Evolutionary conservation across 2,329 filamentous ascomycete genomes (phyloP).

Genomic region (Aspergillus proliferans): DNA sequence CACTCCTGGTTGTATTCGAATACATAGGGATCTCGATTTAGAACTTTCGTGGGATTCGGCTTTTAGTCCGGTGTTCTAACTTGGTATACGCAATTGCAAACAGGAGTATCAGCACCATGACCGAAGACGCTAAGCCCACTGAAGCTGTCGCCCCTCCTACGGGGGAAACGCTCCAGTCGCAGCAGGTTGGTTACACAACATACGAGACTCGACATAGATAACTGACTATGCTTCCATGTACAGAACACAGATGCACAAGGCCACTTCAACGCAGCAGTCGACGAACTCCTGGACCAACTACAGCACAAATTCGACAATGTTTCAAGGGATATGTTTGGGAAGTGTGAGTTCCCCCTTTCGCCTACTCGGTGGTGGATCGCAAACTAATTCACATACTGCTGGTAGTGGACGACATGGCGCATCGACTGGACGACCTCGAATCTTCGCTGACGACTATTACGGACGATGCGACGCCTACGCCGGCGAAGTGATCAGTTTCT

Average conservation of each 20-base stretch:
- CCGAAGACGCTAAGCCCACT: conserved; percentile 12
- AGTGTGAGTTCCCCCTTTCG: conserved; percentile 54
- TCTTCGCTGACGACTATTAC: conserved; percentile 58
- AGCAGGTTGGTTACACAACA: conserved; percentile 12
- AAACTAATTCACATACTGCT: background rate
- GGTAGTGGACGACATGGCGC: conserved; percentile 89
- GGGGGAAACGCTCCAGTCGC: conserved; percentile 17
- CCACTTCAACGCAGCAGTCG: conserved; percentile 66
- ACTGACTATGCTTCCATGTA: background rate
- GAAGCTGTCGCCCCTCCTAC: conserved; percentile 1
- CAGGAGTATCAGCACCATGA: conserved; percentile 11
- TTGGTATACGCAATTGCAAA: too few species aligned
- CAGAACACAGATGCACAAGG: conserved; percentile 39
- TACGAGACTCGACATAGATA: background rate
- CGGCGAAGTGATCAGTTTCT: conserved; percentile 9
- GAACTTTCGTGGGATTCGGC: too few species aligned
- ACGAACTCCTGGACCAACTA: conserved; percentile 77
- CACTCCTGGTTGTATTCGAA: too few species aligned
- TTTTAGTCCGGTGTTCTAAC: too few species aligned
- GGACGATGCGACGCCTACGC: conserved; percentile 19
- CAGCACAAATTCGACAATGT: conserved; percentile 80
- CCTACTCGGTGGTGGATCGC: background rate
- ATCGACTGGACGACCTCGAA: conserved; percentile 77
- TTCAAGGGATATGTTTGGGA: conserved; percentile 79
- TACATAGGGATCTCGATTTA: too few species aligned